Evolutionary conservation across 768 basidiomycete genomes (phyloP).

Genomic region (Naganishia randhawae): DNA sequence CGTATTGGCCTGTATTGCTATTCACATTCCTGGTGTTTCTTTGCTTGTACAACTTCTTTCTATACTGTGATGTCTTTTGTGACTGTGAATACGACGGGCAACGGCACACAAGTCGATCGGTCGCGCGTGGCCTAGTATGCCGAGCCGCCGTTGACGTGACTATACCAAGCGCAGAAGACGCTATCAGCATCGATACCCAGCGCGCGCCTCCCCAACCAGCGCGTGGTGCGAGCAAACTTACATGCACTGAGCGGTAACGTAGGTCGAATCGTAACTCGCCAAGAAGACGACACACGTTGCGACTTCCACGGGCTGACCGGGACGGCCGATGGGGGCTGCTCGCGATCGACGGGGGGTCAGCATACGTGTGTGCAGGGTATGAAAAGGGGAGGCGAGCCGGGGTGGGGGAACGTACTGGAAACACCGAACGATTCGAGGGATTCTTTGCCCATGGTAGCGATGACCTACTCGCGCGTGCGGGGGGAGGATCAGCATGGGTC

Average conservation of each 20-base stretch:
- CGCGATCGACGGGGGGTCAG: conserved; percentile 38
- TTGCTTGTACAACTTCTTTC: too few species aligned
- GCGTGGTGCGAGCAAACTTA: neutral
- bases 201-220: neutral
- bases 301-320: conserved; percentile 56
- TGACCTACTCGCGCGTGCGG: conserved; percentile 4
- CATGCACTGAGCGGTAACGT: conserved; percentile 45
- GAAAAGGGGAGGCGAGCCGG: neutral
- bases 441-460: conserved; percentile 50
- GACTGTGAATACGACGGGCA: too few species aligned
- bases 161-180: neutral
- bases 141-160: conserved; percentile 18
- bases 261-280: conserved; percentile 50
- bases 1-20: too few species aligned
- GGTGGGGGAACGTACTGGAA: conserved; percentile 27
- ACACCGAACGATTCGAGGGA: conserved; percentile 46
- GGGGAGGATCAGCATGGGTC: too few species aligned
- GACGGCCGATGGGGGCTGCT: conserved; percentile 23
- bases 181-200: neutral
- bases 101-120: too few species aligned
- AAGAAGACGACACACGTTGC: conserved; percentile 60
- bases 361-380: conserved; percentile 22
- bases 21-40: too few species aligned
- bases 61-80: too few species aligned
- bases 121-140: conserved; percentile 18